These are phyloP conservation scores for Actinomortierella wolfii DNA, from an alignment of 371 early-diverging fungal genomes.

Conservation along the genomic window DNA sequence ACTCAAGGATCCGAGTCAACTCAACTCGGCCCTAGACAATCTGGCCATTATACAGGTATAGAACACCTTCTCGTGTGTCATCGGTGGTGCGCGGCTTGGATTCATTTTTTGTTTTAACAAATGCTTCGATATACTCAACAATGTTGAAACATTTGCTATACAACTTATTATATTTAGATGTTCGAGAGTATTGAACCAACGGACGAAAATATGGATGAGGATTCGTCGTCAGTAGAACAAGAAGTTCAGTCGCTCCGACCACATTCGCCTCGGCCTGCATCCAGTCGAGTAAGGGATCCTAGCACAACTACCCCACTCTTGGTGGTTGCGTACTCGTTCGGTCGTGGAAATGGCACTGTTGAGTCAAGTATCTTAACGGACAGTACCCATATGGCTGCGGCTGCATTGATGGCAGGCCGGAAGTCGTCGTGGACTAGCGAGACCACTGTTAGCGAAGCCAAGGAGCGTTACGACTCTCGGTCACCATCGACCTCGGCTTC, in stretches of 20 bases:
- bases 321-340: conserved; percentile 33
- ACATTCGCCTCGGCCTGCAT: conserved; percentile 10
- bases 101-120: neutral
- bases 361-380: too few relatives aligned
- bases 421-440: too few relatives aligned
- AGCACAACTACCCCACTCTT: conserved; percentile 9
- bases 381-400: too few relatives aligned
- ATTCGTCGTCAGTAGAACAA: too few relatives aligned
- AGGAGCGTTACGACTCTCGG: too few relatives aligned
- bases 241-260: neutral
- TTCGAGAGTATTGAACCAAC: too few relatives aligned
- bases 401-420: too few relatives aligned
- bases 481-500: too few relatives aligned
- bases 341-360: conserved; percentile 11
- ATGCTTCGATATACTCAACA: neutral
- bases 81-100: too few relatives aligned
- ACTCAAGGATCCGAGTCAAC: conserved; percentile 8
- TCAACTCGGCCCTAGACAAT: conserved; percentile 17
- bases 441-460: too few relatives aligned
- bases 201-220: too few relatives aligned
- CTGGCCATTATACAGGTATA: conserved; percentile 36
- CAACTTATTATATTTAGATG: neutral
- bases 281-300: neutral
- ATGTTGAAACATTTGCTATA: neutral
- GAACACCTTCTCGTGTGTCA: neutral